Conservation (phyloP, 1,284 basidiomycete genomes). For the Fomes fomentarius region DNA sequence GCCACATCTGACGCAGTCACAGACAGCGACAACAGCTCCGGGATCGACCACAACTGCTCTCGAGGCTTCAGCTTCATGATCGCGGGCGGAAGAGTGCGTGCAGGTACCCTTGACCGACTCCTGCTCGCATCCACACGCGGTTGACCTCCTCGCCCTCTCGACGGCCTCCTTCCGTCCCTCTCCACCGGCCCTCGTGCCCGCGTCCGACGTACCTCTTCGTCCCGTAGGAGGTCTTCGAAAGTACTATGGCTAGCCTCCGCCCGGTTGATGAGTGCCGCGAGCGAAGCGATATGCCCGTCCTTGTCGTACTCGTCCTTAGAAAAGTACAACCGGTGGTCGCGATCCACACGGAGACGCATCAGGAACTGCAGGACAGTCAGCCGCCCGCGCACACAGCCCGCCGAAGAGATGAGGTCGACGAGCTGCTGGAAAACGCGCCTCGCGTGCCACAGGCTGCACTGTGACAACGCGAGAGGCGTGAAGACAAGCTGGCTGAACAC, state of each 20-base stretch:
- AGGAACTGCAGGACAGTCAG: slow-evolving; percentile 86
- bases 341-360: slow-evolving; percentile 88
- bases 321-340: slow-evolving; percentile 88
- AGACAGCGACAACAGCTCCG: slow-evolving; percentile 75
- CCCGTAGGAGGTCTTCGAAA: slow-evolving; percentile 20
- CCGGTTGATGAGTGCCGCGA: slow-evolving; percentile 61
- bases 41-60: slow-evolving; percentile 77
- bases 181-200: slow-evolving; percentile 57
- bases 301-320: slow-evolving; percentile 51
- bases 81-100: slow-evolving; percentile 34
- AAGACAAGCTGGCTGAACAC: slow-evolving; percentile 74
- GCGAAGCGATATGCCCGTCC: slow-evolving; percentile 52
- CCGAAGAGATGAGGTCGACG: slow-evolving; percentile 45
- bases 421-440: slow-evolving; percentile 55
- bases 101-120: slow-evolving; percentile 68
- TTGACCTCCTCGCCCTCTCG: slow-evolving; percentile 57
- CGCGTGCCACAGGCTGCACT: slow-evolving; percentile 51
- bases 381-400: slow-evolving; percentile 65
- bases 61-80: slow-evolving; percentile 37
- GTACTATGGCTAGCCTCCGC: slow-evolving; percentile 30
- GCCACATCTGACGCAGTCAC: slow-evolving; percentile 66
- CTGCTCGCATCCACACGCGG: slow-evolving; percentile 59
- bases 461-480: slow-evolving; percentile 56
- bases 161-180: slow-evolving; percentile 54
- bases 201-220: slow-evolving; percentile 46